Conservation (phyloP, 345 rosid genomes). For the Eucalyptus erythrocorys region DNA sequence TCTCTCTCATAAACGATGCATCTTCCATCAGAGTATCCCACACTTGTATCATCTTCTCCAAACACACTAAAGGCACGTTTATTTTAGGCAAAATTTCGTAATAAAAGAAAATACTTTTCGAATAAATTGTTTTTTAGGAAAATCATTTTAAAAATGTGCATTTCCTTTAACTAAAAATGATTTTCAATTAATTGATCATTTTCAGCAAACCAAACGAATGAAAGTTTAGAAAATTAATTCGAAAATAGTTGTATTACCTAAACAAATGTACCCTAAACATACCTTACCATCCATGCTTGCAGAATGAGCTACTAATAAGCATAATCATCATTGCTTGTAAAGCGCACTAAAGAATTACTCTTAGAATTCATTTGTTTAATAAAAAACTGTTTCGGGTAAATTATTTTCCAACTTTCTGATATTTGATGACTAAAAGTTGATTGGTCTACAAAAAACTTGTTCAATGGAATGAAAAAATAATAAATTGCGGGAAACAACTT, state of each 20-base stretch:
- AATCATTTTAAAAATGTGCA: neutral
- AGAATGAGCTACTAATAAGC: neutral
- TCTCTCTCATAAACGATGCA: neutral
- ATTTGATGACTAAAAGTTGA: accelerated
- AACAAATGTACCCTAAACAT: neutral
- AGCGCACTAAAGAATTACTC: neutral
- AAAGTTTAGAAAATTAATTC: neutral
- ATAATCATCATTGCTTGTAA: neutral
- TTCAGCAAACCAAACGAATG: accelerated
- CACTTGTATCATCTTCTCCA: neutral
- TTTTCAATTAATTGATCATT: neutral
- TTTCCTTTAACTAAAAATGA: neutral
- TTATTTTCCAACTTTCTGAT: accelerated
- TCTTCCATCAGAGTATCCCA: neutral
- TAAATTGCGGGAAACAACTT: no score
- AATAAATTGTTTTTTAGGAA: neutral
- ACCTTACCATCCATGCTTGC: neutral
- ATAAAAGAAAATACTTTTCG: neutral
- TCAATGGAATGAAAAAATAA: neutral
- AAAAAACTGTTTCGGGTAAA: neutral
- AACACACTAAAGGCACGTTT: accelerated
- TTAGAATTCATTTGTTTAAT: neutral
- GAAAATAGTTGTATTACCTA: neutral
- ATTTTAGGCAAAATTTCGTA: neutral
- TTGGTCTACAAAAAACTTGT: accelerated